A percentile compares a stretch with the other conserved stretches of the same genome.
Evolutionary conservation across 345 rosid genomes (phyloP).

Genomic region (Erucastrum elatum): DNA sequence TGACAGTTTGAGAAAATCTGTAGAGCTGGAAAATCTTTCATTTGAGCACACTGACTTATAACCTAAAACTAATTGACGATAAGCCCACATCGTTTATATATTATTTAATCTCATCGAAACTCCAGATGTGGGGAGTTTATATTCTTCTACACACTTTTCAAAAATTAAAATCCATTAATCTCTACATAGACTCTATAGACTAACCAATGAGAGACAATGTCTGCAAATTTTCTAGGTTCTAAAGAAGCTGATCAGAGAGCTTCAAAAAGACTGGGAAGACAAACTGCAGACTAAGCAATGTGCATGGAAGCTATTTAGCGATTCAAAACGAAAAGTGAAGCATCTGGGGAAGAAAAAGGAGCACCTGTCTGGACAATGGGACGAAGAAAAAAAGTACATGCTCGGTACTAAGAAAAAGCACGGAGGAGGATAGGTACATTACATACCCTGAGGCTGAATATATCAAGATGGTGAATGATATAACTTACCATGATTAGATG

Average conservation of each 20-base stretch:
- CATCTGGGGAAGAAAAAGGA: neutral
- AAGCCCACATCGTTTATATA: neutral
- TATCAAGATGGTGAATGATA: neutral
- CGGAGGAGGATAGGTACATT: neutral
- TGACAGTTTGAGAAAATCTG: slow-evolving; percentile 17
- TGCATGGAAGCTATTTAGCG: neutral
- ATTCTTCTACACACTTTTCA: neutral
- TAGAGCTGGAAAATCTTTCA: slow-evolving; percentile 5
- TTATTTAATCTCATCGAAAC: neutral
- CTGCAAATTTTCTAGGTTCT: neutral
- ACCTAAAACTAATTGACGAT: neutral
- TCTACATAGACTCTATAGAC: neutral
- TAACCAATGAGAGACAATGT: neutral
- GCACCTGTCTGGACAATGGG: neutral
- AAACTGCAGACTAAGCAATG: neutral
- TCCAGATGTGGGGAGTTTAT: neutral
- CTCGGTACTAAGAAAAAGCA: neutral
- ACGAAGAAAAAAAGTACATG: slow-evolving; percentile 3
- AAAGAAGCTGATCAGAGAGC: neutral
- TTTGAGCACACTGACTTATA: neutral
- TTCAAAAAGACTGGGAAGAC: neutral
- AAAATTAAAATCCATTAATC: neutral
- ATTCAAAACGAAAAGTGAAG: neutral
- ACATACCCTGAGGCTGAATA: neutral
- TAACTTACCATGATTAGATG: neutral